These are phyloP conservation scores for Nemania serpens DNA, from an alignment of 2,329 filamentous ascomycete species.

Conservation along the genomic window DNA sequence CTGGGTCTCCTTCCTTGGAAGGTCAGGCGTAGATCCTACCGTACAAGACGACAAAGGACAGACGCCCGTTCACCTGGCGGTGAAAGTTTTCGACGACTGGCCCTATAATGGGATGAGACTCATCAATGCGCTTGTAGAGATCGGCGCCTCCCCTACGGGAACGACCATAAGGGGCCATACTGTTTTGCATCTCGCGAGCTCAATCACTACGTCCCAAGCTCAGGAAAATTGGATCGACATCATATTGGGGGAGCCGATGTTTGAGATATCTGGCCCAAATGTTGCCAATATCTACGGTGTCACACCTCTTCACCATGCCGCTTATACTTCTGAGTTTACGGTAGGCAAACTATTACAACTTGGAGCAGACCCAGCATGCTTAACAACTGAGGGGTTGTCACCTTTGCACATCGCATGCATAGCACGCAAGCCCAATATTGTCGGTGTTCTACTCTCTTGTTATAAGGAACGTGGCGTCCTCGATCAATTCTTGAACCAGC, in stretches of 20 bases:
- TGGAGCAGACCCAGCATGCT: not conserved
- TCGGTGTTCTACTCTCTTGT: not conserved
- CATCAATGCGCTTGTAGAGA: not conserved
- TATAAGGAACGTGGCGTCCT: not conserved
- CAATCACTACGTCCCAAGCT: not conserved
- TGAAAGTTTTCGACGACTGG: not conserved
- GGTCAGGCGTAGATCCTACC: not conserved
- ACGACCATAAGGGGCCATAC: not conserved
- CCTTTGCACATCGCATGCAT: constrained; percentile 2
- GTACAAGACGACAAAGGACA: not conserved
- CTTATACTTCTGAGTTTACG: not conserved
- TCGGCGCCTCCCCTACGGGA: not conserved
- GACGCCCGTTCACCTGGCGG: not conserved
- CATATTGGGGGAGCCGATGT: constrained; percentile 1
- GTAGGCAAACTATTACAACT: not conserved
- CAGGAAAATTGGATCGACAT: not conserved
- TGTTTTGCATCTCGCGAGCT: not conserved
- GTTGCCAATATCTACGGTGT: not conserved
- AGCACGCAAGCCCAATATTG: not conserved
- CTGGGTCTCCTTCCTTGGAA: not conserved
- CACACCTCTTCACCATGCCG: constrained; percentile 2
- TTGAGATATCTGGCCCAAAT: not conserved
- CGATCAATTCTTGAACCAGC: not conserved
- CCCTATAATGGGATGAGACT: not conserved
- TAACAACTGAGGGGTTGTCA: not conserved